Evolutionary conservation across 1,284 basidiomycete genomes (phyloP), one percentile per base, ranked within the genome.

Genomic region (Fomitopsis schrenkii): DNA sequence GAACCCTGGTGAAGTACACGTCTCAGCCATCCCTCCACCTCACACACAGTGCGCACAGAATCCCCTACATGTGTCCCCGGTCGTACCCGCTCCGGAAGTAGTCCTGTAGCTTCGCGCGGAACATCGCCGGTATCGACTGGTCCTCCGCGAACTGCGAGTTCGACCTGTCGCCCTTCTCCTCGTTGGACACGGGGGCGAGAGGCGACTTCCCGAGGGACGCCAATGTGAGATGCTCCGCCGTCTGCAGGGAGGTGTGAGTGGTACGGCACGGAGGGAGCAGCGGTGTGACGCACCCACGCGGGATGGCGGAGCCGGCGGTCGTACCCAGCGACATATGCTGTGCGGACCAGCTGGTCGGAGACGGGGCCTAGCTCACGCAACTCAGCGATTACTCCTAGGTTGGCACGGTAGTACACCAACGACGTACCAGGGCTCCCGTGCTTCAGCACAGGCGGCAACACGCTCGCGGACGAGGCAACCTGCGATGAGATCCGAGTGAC

Each of bases 51-150:
- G 46, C 54, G 50, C 5, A 12, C 2, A 14, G 26, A 14, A 26
- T 15, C 17, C 79, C 87, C 55, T 64, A 90, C 96, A 99, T 98
- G 75, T 99, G 97, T 50, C 97, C 97, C 17, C 97, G 87, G 73
- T 98, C 97, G 75, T 98, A 99, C 14, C 97, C 97, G 68, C 93
- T 95, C 62, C 84, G 82, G 76, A 98, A 97, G 74, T 98, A 97
- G 72, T 98, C 95, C 68, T 88, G 81, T 65, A 98, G 79, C 63
- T 85, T 90, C 0, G 97, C 91, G 35, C 96, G 84, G 81, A 98
- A 99, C 59, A 80, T 69, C 55, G 78, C 78, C 0, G 97, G 96
- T 17, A 98, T 77, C 2, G 83, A 82, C 52, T 80, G 79, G 74
- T 99, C 97, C 73, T 99, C 97, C 56, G 80, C 77, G 77, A 99